Evolutionary conservation across 768 basidiomycete species (phyloP).

Genomic region (Cystofilobasidium macerans): DNA sequence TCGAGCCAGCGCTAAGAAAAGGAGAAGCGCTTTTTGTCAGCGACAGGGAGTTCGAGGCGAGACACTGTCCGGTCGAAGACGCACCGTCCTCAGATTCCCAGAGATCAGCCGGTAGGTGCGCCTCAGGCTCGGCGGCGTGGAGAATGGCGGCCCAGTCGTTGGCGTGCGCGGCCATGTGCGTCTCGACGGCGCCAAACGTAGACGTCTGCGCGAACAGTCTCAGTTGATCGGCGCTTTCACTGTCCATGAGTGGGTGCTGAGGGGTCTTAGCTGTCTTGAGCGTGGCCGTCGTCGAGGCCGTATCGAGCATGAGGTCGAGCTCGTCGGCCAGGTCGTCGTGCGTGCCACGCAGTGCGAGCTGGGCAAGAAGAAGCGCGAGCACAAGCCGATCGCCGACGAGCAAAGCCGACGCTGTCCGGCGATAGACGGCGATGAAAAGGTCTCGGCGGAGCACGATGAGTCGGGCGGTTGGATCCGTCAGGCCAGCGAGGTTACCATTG

Average conservation of each 20-base stretch:
- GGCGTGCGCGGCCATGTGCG: conserved; percentile 10
- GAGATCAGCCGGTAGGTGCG: not conserved
- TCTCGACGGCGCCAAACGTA: conserved; percentile 2
- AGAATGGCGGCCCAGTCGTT: conserved; percentile 14
- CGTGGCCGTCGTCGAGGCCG: conserved; percentile 55
- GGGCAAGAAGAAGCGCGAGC: conserved; percentile 78
- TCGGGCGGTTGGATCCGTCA: conserved; percentile 61
- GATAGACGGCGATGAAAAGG: conserved; percentile 77
- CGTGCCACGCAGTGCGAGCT: conserved; percentile 68
- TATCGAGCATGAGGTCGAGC: conserved; percentile 83
- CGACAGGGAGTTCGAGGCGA: not conserved
- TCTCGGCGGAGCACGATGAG: conserved; percentile 73
- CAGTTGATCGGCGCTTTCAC: conserved; percentile 10
- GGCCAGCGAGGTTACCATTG: conserved; percentile 74
- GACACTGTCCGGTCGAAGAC: not conserved
- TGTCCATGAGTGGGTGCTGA: conserved; percentile 6
- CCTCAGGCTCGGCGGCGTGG: conserved; percentile 11
- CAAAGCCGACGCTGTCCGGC: conserved; percentile 77
- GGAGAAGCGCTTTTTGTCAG: not conserved
- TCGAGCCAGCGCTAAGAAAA: conserved; percentile 13
- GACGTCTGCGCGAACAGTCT: conserved; percentile 7
- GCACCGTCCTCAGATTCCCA: conserved; percentile 13
- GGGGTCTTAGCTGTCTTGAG: not conserved
- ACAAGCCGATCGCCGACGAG: conserved; percentile 83
- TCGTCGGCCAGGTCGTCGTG: conserved; percentile 57